Conservation (phyloP, 192 early-diverging fungal species). For the Dispira parvispora region DNA sequence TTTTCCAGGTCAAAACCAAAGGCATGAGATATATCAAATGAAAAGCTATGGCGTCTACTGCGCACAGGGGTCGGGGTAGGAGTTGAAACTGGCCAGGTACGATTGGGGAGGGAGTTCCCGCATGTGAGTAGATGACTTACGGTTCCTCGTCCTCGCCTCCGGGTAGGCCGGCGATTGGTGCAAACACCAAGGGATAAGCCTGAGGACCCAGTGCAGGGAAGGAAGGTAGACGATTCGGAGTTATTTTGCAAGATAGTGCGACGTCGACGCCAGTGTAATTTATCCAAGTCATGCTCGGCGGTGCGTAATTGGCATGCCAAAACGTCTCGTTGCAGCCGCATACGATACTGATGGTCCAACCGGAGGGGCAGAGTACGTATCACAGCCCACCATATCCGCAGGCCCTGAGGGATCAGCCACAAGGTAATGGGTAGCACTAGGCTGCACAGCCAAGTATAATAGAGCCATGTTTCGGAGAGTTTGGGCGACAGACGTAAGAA, state of each 20-base stretch:
- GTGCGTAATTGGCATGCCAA: slow-evolving; percentile 3
- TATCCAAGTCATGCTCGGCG: slow-evolving; percentile 2
- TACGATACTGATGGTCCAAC: slow-evolving; percentile 3
- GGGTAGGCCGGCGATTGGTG: too few species aligned
- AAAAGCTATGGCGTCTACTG: too few species aligned
- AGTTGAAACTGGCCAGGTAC: too few species aligned
- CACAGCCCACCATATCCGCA: not conserved
- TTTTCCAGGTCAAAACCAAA: too few species aligned
- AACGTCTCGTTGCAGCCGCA: slow-evolving; percentile 2
- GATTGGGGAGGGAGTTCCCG: too few species aligned
- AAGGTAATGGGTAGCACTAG: not conserved
- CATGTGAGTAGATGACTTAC: too few species aligned
- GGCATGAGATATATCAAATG: too few species aligned
- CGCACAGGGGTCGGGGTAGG: too few species aligned
- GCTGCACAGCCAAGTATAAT: slow-evolving; percentile 4
- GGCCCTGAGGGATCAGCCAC: not conserved
- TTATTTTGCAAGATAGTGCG: not conserved
- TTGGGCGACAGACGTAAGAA: not conserved
- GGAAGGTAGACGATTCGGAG: not conserved
- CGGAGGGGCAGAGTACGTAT: slow-evolving; percentile 4
- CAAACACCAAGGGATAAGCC: not conserved
- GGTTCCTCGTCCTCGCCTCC: too few species aligned
- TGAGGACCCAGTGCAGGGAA: not conserved
- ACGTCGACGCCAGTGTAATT: slow-evolving; percentile 1
- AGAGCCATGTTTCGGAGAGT: slow-evolving; percentile 2